These are phyloP conservation scores for Litsea cubeba DNA, from an alignment of 164 flowering plant species.

Conservation along the genomic window DNA sequence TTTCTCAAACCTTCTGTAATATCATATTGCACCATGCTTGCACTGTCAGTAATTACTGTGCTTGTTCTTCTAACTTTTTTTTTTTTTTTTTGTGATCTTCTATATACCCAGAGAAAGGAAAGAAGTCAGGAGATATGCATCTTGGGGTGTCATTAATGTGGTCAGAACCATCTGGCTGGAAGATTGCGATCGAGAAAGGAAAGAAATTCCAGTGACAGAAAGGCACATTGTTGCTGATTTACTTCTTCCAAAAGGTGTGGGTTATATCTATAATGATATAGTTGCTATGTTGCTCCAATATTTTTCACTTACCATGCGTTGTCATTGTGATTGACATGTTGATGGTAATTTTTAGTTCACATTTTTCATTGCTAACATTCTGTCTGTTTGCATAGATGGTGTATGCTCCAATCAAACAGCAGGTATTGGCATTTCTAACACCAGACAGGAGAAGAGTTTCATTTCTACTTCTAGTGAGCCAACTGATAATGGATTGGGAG, in stretches of 20 bases:
- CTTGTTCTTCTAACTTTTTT: not conserved
- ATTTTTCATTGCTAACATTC: conserved; percentile 3
- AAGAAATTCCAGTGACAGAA: conserved; percentile 64
- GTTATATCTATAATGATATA: not conserved
- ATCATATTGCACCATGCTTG: conserved; percentile 1
- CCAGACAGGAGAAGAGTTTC: conserved; percentile 30
- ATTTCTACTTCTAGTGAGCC: conserved; percentile 21
- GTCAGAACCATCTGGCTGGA: conserved; percentile 78
- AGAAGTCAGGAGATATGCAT: conserved; percentile 61
- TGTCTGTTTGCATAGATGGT: conserved; percentile 4
- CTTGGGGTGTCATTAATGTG: conserved; percentile 67
- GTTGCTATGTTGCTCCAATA: too few relatives aligned
- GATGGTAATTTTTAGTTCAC: not conserved
- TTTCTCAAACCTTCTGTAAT: conserved; percentile 4
- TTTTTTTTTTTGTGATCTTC: not conserved
- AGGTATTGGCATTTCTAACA: conserved; percentile 15
- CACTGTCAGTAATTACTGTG: not conserved
- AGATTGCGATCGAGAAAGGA: conserved; percentile 71
- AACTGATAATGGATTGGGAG: conserved; percentile 15
- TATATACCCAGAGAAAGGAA: conserved; percentile 59
- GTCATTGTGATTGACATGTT: not conserved
- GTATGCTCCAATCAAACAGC: conserved; percentile 27
- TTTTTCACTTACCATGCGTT: not conserved
- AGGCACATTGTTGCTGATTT: conserved; percentile 67
- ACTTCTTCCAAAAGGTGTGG: conserved; percentile 67